Conservation (phyloP, 2,329 filamentous ascomycete genomes). For the Neonectria neomacrospora region DNA sequence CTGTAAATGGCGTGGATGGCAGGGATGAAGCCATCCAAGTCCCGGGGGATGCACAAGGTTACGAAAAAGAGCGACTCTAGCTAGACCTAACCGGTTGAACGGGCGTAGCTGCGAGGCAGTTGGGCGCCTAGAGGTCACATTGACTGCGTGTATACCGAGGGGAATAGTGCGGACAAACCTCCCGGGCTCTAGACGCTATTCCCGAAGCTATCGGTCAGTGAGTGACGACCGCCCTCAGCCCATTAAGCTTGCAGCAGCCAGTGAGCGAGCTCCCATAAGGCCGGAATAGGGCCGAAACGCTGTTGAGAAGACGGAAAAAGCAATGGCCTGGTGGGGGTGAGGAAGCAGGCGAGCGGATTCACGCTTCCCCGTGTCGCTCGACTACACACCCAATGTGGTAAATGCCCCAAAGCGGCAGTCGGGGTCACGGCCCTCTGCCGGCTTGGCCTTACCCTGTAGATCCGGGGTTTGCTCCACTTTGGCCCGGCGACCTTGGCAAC, state of each 20-base stretch:
- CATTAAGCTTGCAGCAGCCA: not conserved
- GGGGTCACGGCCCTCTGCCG: slow-evolving; percentile 27
- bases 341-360: not conserved
- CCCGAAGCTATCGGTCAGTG: not conserved
- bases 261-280: not conserved
- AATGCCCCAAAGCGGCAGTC: slow-evolving; percentile 17
- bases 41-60: not conserved
- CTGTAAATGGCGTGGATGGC: not conserved
- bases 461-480: slow-evolving; percentile 8
- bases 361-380: not conserved
- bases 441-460: slow-evolving; percentile 25
- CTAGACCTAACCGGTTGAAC: not conserved
- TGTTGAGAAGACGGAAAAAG: not conserved
- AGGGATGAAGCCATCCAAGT: not conserved
- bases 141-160: not conserved
- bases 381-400: slow-evolving; percentile 24
- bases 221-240: not conserved
- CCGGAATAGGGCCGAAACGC: slow-evolving; percentile 19
- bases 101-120: not conserved
- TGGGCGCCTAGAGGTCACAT: not conserved
- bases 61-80: not conserved
- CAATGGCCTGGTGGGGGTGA: slow-evolving; percentile 8
- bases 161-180: slow-evolving; percentile 1
- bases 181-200: not conserved
- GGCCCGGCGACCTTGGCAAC: slow-evolving; percentile 1